Conservation (phyloP, 768 basidiomycete species). For the Naganishia vishniacii region DNA sequence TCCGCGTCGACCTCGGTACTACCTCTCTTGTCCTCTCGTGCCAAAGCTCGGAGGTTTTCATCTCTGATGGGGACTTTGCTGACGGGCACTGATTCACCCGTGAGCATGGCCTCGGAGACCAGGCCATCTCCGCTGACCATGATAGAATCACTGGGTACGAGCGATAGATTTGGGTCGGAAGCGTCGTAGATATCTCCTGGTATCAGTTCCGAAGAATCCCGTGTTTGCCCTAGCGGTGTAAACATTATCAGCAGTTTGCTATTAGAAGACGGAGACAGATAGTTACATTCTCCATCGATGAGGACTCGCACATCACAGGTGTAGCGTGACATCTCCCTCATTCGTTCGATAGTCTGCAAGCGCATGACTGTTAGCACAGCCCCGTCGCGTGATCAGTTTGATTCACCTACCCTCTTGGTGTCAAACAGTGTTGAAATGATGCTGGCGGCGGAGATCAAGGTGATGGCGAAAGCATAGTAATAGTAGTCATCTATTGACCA, state of each 20-base stretch:
- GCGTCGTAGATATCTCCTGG: constrained; percentile 90
- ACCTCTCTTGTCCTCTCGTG: constrained; percentile 56
- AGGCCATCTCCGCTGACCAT: constrained; percentile 94
- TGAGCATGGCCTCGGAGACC: constrained; percentile 86
- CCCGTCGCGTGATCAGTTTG: not conserved
- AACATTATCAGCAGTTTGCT: not conserved
- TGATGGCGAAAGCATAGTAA: constrained; percentile 96
- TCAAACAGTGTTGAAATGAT: constrained; percentile 81
- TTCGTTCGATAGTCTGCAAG: constrained; percentile 73
- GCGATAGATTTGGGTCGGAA: constrained; percentile 64
- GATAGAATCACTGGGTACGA: constrained; percentile 84
- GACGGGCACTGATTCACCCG: constrained; percentile 95
- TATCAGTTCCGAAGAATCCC: constrained; percentile 72
- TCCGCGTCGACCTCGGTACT: constrained; percentile 52
- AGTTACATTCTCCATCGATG: constrained; percentile 66
- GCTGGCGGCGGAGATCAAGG: constrained; percentile 77
- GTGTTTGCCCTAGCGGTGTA: constrained; percentile 57
- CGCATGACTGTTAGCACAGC: not conserved
- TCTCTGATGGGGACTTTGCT: constrained; percentile 81
- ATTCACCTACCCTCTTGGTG: constrained; percentile 69
- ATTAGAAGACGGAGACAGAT: not conserved
- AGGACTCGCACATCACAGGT: constrained; percentile 69
- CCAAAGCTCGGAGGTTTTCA: constrained; percentile 66
- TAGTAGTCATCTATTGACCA: constrained; percentile 96
- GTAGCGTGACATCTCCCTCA: constrained; percentile 94